Evolutionary conservation across 495 filamentous ascomycete genomes (phyloP).

Genomic region (Chaetomium fimeti): DNA sequence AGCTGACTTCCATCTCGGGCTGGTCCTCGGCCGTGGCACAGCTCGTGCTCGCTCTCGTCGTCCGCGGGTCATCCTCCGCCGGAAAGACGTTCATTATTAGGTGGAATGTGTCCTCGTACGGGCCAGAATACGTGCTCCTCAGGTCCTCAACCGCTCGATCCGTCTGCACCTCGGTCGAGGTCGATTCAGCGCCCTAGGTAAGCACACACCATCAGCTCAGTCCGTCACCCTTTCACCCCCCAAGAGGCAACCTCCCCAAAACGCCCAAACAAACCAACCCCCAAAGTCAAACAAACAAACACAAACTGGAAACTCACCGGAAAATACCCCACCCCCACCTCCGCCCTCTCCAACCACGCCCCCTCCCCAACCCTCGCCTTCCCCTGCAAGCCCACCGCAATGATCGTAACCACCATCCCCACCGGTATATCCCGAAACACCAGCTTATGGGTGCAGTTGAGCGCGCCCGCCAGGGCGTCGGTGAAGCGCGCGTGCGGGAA

Average conservation of each 20-base stretch:
- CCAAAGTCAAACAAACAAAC: neutral
- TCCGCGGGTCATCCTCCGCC: neutral
- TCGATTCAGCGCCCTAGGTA: neutral
- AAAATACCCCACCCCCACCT: constrained; percentile 6
- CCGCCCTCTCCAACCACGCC: constrained; percentile 4
- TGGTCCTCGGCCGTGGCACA: neutral
- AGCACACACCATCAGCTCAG: neutral
- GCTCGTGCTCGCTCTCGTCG: neutral
- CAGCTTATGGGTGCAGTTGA: neutral
- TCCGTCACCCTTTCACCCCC: neutral
- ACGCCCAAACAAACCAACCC: neutral
- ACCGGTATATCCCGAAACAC: neutral
- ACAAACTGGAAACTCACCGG: neutral
- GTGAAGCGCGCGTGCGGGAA: constrained; percentile 6
- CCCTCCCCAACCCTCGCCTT: neutral
- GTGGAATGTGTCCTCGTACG: neutral
- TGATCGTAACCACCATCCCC: neutral
- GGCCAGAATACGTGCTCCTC: neutral
- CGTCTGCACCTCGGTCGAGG: neutral
- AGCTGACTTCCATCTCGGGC: constrained; percentile 5
- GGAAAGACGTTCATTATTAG: neutral
- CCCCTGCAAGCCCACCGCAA: neutral
- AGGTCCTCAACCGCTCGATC: neutral
- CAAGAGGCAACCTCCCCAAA: neutral
- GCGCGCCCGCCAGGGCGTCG: neutral